phyloP scores from a whole-genome alignment of 495 filamentous ascomycete genomes.

The Chaetomium tenue region DNA sequence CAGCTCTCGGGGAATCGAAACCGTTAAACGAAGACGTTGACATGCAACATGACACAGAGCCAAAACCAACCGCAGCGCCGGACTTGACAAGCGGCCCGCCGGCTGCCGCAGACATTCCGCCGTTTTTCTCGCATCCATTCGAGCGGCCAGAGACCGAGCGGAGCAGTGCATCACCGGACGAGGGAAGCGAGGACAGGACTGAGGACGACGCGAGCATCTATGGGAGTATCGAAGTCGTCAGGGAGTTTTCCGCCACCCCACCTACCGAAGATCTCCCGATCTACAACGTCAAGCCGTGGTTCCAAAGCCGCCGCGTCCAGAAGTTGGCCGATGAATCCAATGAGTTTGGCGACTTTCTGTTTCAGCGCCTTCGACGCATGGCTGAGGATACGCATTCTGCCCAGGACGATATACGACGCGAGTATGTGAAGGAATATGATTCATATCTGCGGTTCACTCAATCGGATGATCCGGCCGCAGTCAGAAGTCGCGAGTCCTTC shows the following conservation, averaged over 20 bases:
- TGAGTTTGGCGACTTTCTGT: slow-evolving; percentile 38
- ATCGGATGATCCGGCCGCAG: slow-evolving; percentile 50
- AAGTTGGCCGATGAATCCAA: slow-evolving; percentile 33
- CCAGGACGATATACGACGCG: slow-evolving; percentile 33
- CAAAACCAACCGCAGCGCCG: slow-evolving; percentile 38
- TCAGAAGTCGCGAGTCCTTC: slow-evolving; percentile 48
- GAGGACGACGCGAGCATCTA: slow-evolving; percentile 61
- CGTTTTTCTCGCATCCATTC: slow-evolving; percentile 22
- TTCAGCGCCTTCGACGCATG: slow-evolving; percentile 32
- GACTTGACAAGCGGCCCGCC: slow-evolving; percentile 25
- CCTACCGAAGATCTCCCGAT: slow-evolving; percentile 48
- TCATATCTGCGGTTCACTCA: slow-evolving; percentile 50
- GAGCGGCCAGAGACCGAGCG: slow-evolving; percentile 21
- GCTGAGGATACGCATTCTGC: slow-evolving; percentile 24
- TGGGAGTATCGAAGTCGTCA: slow-evolving; percentile 48
- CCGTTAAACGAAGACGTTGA: slow-evolving; percentile 33
- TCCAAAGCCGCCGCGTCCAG: slow-evolving; percentile 40
- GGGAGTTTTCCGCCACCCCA: slow-evolving; percentile 50
- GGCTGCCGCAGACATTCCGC: slow-evolving; percentile 9
- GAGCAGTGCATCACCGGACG: slow-evolving; percentile 29
- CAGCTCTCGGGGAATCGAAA: slow-evolving; percentile 31
- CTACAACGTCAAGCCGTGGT: slow-evolving; percentile 45
- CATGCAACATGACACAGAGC: slow-evolving; percentile 48
- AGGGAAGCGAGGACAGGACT: slow-evolving; percentile 54
- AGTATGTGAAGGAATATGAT: slow-evolving; percentile 47